phyloP scores from a whole-genome alignment of 2,329 filamentous ascomycete species.

The Scolecobasidium constrictum region DNA sequence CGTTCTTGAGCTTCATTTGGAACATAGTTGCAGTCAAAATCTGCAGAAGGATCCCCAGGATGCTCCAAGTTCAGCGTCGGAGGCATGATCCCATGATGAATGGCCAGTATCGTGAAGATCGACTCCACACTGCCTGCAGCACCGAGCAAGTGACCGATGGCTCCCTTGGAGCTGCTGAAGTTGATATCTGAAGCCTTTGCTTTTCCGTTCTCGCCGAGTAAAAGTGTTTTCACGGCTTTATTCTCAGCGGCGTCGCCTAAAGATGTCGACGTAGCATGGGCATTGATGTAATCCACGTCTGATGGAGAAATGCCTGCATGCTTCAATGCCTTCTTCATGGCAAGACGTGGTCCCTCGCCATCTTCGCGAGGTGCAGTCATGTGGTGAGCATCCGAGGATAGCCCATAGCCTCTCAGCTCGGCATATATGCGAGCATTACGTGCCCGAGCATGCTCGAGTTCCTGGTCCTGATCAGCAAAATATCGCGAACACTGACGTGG shows the following conservation, averaged over 20 bases:
- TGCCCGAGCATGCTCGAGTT: slow-evolving; percentile 73
- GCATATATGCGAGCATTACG: slow-evolving; percentile 78
- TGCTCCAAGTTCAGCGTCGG: slow-evolving; percentile 75
- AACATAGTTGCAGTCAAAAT: slow-evolving; percentile 78
- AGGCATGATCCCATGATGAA: slow-evolving; percentile 67
- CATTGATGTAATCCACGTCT: slow-evolving; percentile 84
- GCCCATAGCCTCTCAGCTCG: slow-evolving; percentile 79
- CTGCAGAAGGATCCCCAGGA: slow-evolving; percentile 45
- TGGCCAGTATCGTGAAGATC: slow-evolving; percentile 69
- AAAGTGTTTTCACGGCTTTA: slow-evolving; percentile 63
- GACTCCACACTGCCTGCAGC: slow-evolving; percentile 87
- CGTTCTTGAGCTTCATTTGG: slow-evolving; percentile 59
- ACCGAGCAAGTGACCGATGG: slow-evolving; percentile 81
- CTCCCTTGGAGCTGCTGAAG: slow-evolving; percentile 88
- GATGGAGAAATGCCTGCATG: slow-evolving; percentile 58
- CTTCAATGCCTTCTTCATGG: slow-evolving; percentile 75
- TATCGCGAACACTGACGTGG: slow-evolving; percentile 2
- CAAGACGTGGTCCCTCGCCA: slow-evolving; percentile 67
- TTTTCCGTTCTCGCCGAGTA: slow-evolving; percentile 63
- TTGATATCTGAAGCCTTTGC: slow-evolving; percentile 54
- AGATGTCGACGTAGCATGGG: slow-evolving; percentile 80
- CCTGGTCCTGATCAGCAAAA: slow-evolving; percentile 29
- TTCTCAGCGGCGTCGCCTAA: slow-evolving; percentile 87
- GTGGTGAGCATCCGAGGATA: slow-evolving; percentile 83
- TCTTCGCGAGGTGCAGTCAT: slow-evolving; percentile 83